Evolutionary conservation across 768 basidiomycete species (phyloP).

Genomic region (Phallus indusiatus): DNA sequence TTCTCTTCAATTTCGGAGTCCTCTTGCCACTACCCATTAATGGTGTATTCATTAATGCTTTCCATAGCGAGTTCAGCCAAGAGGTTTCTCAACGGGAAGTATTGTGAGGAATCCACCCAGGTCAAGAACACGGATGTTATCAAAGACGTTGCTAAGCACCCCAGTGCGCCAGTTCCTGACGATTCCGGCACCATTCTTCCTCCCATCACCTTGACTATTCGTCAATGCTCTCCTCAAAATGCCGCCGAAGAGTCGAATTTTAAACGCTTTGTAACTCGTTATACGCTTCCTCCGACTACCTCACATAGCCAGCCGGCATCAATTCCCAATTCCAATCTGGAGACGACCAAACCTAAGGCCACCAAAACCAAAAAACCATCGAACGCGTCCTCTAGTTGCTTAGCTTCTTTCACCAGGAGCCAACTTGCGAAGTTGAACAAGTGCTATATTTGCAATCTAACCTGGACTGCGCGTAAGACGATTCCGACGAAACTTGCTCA

Average conservation of each 20-base stretch:
- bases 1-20: not conserved
- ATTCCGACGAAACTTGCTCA: slow-evolving; percentile 54
- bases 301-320: not conserved
- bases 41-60: no score
- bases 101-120: no score
- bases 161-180: not conserved
- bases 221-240: not conserved
- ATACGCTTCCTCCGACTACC: not conserved
- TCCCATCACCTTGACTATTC: not conserved
- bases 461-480: slow-evolving; percentile 66
- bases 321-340: not conserved
- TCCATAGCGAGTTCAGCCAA: no score
- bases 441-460: slow-evolving; percentile 55
- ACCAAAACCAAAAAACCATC: not conserved
- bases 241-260: not conserved
- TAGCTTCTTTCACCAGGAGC: slow-evolving; percentile 28
- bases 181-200: not conserved
- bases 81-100: no score
- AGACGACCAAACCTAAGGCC: not conserved
- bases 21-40: no score
- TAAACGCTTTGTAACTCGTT: not conserved
- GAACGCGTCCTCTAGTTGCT: not conserved
- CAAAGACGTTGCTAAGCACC: not conserved
- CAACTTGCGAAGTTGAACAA: slow-evolving; percentile 40
- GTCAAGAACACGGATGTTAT: no score